phyloP scores from a whole-genome alignment of 192 early-diverging fungal genomes.

The Linnemannia schmuckeri region DNA sequence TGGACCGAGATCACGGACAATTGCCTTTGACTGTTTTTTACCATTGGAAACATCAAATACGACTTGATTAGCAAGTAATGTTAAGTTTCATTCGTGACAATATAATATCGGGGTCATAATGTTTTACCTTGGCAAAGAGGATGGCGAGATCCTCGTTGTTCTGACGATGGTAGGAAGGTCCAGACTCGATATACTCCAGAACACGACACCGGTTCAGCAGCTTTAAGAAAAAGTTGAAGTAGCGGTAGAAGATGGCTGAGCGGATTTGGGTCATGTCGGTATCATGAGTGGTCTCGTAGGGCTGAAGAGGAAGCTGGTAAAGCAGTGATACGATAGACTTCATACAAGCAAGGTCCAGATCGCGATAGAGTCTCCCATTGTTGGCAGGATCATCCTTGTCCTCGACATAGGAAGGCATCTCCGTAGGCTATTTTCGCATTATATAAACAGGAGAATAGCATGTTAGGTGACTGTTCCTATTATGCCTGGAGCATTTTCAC shows the following conservation, averaged over 20 bases:
- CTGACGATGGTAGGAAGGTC: conserved; percentile 42
- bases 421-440: conserved; percentile 41
- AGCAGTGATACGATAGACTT: conserved; percentile 80
- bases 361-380: conserved; percentile 76
- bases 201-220: conserved; percentile 75
- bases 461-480: background rate
- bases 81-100: background rate
- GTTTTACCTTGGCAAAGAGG: conserved; percentile 55
- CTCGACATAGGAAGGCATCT: conserved; percentile 46
- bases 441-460: background rate
- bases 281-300: conserved; percentile 69
- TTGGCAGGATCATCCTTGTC: conserved; percentile 54
- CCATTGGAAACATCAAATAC: background rate
- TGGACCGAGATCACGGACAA: conserved; percentile 71
- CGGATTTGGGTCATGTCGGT: conserved; percentile 73
- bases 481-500: too few relatives aligned
- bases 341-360: conserved; percentile 83
- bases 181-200: conserved; percentile 67
- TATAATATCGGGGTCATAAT: background rate
- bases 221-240: conserved; percentile 85
- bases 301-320: conserved; percentile 79
- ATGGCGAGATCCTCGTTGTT: conserved; percentile 51
- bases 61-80: background rate
- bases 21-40: conserved; percentile 66
- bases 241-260: conserved; percentile 75